Conservation (phyloP, 106 monocot genomes). For the Apostasia ramifera region DNA sequence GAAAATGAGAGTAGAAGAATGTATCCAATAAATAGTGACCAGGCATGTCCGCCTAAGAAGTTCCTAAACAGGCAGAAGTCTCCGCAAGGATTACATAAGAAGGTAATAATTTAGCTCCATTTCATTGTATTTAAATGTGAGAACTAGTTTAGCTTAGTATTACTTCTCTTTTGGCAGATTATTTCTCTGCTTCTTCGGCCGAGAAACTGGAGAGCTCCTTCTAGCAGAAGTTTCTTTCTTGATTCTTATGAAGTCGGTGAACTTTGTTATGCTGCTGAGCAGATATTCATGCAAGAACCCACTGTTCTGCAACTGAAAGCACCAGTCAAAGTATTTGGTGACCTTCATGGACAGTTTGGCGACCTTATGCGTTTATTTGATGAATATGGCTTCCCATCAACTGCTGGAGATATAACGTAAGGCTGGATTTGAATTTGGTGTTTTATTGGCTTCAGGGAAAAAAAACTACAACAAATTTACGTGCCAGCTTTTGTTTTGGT, state of each 20-base stretch:
- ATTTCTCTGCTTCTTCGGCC: slow-evolving; percentile 82
- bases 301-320: slow-evolving; percentile 93
- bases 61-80: slow-evolving; percentile 78
- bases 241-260: slow-evolving; percentile 96
- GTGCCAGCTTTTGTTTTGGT: no score
- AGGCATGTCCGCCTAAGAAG: slow-evolving; percentile 43
- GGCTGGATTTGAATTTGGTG: slow-evolving; percentile 4
- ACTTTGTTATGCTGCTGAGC: slow-evolving; percentile 95
- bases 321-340: slow-evolving; percentile 96
- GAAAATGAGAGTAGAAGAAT: slow-evolving; percentile 99
- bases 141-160: slow-evolving; percentile 1
- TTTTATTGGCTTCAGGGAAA: no score
- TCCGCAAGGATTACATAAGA: slow-evolving; percentile 85
- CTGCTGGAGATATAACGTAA: slow-evolving; percentile 98
- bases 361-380: slow-evolving; percentile 98
- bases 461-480: no score
- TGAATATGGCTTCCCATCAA: slow-evolving; percentile 98
- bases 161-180: slow-evolving; percentile 44
- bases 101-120: slow-evolving; percentile 24
- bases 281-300: slow-evolving; percentile 92
- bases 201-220: slow-evolving; percentile 82
- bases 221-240: slow-evolving; percentile 81
- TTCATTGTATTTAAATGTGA: slow-evolving; percentile 4
- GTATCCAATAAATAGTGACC: slow-evolving; percentile 79
- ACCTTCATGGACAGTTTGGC: slow-evolving; percentile 98